These are phyloP conservation scores for Leptomonas seymouri DNA, from an alignment of 208 protist species.

Conservation along the genomic window DNA sequence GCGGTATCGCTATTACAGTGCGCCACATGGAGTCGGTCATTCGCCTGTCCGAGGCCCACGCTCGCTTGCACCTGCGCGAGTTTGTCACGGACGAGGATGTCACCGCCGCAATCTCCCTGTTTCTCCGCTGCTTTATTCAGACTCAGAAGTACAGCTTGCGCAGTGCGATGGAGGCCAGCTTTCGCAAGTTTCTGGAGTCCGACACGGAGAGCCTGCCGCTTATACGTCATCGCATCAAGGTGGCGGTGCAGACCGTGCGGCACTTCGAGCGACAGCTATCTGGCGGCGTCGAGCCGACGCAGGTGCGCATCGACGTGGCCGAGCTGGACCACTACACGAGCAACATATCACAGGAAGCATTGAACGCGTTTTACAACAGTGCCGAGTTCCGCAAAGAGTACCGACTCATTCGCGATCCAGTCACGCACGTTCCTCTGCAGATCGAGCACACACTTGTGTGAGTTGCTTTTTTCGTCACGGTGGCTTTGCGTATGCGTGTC, in stretches of 20 bases:
- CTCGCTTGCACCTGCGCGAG: conserved; percentile 97
- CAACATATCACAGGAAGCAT: conserved; percentile 78
- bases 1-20: conserved; percentile 97
- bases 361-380: conserved; percentile 85
- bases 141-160: conserved; percentile 95
- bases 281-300: conserved; percentile 77
- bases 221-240: conserved; percentile 87
- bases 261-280: conserved; percentile 86
- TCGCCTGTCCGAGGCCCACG: conserved; percentile 98
- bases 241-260: conserved; percentile 77
- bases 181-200: conserved; percentile 87
- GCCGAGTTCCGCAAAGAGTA: conserved; percentile 82
- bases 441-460: conserved; percentile 74
- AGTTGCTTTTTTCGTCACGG: background rate
- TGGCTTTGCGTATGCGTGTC: background rate
- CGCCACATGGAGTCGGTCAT: conserved; percentile 99
- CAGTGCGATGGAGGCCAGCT: conserved; percentile 84
- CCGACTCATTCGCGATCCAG: conserved; percentile 80
- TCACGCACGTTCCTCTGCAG: conserved; percentile 69
- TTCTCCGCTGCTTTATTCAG: conserved; percentile 98
- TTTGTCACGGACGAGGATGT: conserved; percentile 98
- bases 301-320: conserved; percentile 75
- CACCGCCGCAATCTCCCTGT: conserved; percentile 97
- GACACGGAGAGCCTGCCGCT: conserved; percentile 87
- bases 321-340: conserved; percentile 84